Percentiles rank a stretch among this genome's conserved stretches.
These are phyloP conservation scores for Alternaria rosae DNA, from an alignment of 2,329 filamentous ascomycete species.

Conservation along the genomic window DNA sequence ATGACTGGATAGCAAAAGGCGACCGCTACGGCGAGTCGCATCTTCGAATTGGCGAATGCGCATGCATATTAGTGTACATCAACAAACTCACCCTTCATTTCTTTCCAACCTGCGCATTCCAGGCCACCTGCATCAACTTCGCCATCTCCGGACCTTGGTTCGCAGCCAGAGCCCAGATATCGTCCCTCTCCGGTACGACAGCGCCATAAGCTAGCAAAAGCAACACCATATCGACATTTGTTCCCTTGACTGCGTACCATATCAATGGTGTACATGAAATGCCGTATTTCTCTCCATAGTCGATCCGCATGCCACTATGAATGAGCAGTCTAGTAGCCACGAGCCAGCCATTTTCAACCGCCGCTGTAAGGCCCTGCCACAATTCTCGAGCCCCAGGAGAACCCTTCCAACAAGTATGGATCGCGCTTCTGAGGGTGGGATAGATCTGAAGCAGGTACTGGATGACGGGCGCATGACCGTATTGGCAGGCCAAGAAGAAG, in stretches of 20 bases:
- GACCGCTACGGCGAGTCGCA: background rate
- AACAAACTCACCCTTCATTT: background rate
- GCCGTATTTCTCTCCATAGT: background rate
- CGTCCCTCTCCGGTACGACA: background rate
- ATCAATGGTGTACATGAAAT: background rate
- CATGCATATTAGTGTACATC: background rate
- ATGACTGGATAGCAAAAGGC: background rate
- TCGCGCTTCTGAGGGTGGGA: background rate
- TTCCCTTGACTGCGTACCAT: background rate
- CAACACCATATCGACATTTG: background rate
- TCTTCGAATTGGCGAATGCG: background rate
- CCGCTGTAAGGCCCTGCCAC: background rate
- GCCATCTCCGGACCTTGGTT: background rate
- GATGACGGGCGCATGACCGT: background rate
- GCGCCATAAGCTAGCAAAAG: slow-evolving; percentile 3
- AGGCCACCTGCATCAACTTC: background rate
- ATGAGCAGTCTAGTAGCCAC: background rate
- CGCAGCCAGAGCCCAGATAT: background rate
- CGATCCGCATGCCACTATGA: background rate
- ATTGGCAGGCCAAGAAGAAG: background rate
- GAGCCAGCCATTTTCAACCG: background rate
- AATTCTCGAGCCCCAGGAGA: background rate
- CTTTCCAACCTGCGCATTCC: background rate
- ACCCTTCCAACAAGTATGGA: background rate
- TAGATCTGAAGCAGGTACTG: background rate